Conservation (phyloP, 305 asterid genomes). For the Lippia alba region DNA sequence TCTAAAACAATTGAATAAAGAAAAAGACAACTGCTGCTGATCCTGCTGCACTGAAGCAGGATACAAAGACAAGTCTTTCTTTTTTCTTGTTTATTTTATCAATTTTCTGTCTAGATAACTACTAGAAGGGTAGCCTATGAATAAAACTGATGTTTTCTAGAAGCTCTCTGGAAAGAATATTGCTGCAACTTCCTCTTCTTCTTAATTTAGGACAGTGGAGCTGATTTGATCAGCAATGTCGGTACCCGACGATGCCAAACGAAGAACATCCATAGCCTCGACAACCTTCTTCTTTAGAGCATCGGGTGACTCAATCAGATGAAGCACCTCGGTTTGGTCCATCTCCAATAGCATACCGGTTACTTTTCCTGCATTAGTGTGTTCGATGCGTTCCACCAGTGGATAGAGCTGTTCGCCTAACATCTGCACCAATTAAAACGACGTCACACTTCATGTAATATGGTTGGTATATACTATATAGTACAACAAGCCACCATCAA, state of each 20-base stretch:
- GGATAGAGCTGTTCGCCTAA: slow-evolving; percentile 83
- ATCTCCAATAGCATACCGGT: slow-evolving; percentile 87
- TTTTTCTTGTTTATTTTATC: too few species aligned
- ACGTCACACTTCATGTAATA: too few species aligned
- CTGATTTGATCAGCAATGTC: slow-evolving; percentile 36
- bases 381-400: slow-evolving; percentile 65
- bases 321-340: slow-evolving; percentile 91
- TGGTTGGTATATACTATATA: too few species aligned
- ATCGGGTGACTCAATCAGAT: slow-evolving; percentile 79
- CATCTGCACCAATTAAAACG: slow-evolving; percentile 49
- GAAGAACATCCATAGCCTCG: slow-evolving; percentile 86
- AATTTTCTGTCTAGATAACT: too few species aligned
- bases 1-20: too few species aligned
- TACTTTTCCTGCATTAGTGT: slow-evolving; percentile 63
- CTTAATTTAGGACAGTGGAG: slow-evolving; percentile 29
- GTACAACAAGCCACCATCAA: too few species aligned
- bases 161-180: background rate
- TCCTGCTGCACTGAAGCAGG: too few species aligned
- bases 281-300: slow-evolving; percentile 74
- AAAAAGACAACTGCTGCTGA: too few species aligned
- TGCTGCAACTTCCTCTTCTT: background rate
- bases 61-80: too few species aligned
- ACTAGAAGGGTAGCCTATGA: too few species aligned
- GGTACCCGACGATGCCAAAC: slow-evolving; percentile 42
- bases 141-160: too few species aligned